Conservation (phyloP, 2,329 filamentous ascomycete genomes). For the Lojkania enalia region DNA sequence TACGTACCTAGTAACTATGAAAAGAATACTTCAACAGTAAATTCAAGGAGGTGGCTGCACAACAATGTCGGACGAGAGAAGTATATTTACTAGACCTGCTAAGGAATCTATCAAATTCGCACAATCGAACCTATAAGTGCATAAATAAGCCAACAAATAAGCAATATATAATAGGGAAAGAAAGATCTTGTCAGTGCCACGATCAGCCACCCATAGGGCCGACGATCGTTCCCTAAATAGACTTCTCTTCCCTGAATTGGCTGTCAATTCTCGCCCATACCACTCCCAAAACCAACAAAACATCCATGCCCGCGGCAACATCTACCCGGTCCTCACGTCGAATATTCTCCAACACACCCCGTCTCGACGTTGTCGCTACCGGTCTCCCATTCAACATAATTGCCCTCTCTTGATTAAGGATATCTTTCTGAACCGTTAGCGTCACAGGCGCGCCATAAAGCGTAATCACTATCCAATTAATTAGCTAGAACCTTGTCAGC, state of each 20-base stretch:
- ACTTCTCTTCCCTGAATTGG: constrained; percentile 8
- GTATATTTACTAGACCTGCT: too few relatives aligned
- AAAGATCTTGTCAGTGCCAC: too few relatives aligned
- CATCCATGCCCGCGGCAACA: constrained; percentile 26
- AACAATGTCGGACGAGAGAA: too few relatives aligned
- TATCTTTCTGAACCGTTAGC: constrained; percentile 18
- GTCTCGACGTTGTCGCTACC: constrained; percentile 14
- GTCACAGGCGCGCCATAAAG: constrained; percentile 2
- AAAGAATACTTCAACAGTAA: too few relatives aligned
- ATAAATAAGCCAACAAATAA: too few relatives aligned
- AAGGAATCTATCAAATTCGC: too few relatives aligned
- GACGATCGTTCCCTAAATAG: not conserved
- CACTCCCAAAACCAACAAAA: constrained; percentile 23
- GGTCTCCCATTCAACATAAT: constrained; percentile 19
- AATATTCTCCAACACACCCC: constrained; percentile 13
- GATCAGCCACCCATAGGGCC: too few relatives aligned
- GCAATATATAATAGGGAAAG: too few relatives aligned
- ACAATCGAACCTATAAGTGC: too few relatives aligned
- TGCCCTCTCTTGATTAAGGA: constrained; percentile 19
- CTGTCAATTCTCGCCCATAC: constrained; percentile 20
- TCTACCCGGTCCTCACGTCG: constrained; percentile 15
- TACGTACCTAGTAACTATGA: too few relatives aligned
- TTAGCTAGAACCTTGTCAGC: not conserved
- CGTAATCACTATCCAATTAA: constrained; percentile 8
- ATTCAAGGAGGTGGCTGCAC: too few relatives aligned